Conservation (phyloP, 371 early-diverging fungal species). For the Rhizopus stolonifer region DNA sequence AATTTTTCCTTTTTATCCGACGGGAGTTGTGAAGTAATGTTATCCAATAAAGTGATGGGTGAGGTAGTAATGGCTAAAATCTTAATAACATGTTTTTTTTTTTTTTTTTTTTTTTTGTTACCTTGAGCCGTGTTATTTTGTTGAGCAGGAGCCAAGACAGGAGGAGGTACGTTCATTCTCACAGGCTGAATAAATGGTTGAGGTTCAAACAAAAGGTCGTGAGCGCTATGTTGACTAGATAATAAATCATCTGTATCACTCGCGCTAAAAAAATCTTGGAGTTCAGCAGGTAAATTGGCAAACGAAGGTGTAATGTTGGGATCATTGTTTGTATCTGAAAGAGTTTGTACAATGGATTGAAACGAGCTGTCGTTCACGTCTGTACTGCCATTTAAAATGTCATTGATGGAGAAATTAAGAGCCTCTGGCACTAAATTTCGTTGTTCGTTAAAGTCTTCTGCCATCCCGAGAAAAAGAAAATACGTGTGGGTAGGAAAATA, state of each 20-base stretch:
- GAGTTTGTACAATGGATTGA: slow-evolving; percentile 36
- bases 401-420: slow-evolving; percentile 35
- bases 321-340: slow-evolving; percentile 20
- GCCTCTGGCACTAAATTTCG: slow-evolving; percentile 14
- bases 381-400: slow-evolving; percentile 30
- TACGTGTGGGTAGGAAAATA: no score
- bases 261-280: slow-evolving; percentile 35
- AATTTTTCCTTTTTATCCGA: slow-evolving; percentile 38
- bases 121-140: not conserved
- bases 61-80: not conserved
- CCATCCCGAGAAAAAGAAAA: not conserved
- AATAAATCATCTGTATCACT: slow-evolving; percentile 38
- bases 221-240: slow-evolving; percentile 23
- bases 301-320: slow-evolving; percentile 21
- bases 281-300: slow-evolving; percentile 39
- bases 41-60: slow-evolving; percentile 37
- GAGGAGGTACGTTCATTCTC: not conserved
- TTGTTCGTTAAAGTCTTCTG: slow-evolving; percentile 3
- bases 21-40: slow-evolving; percentile 36
- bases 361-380: slow-evolving; percentile 39
- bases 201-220: not conserved
- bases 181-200: slow-evolving; percentile 27
- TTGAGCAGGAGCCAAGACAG: not conserved
- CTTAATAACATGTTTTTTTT: no score
- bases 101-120: not conserved